Evolutionary conservation across 139 green algal species (phyloP), one percentile per base, ranked within the genome.

Genomic region (Haematococcus lacustris): DNA sequence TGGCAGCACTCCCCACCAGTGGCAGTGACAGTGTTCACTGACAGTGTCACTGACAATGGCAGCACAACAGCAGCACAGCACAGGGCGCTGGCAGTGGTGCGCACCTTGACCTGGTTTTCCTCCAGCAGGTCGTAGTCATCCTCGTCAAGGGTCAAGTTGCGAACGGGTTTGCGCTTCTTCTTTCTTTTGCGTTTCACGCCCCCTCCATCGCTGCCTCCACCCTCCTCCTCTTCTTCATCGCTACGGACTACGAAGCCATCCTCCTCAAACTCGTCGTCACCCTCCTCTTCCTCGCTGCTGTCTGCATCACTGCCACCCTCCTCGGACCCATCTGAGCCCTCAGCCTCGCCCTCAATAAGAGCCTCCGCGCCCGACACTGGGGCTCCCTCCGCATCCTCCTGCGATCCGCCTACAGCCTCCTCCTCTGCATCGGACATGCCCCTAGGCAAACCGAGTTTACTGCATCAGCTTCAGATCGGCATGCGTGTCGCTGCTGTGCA

Each of bases 101-200:
- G 33, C 61, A 40, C 61, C 61, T 40, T 40, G 33, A 41, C 61
- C 13, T 6, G 35, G 13, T 13, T 38, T 37, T 57, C 50, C 32
- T 66, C 39, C 38, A 62, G 32, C 63, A 47, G 30, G 21, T 38
- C 13, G 13, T 70, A 32, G 73, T 97, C 92, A 57, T 97, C 91
- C n/a, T 97, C 90, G 62, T 97, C 92, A 25, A 97, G 81, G 38
- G 62, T 51, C n/a, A 78, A 60, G 17, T 77, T 66, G 65, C 77
- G 71, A 68, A 87, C 85, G 51, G 85, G 88, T 26, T 82, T 82
- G 21, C 71, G 66, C 59, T 83, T 83, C 41, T 76, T 76, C 53
- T 69, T 71, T 4, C 35, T 30, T 3, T 41, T 30, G n/a, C 68
- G 77, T 17, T 59, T 66, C 3, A 32, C 74, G 28, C 79, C 84